Base-by-base conservation (phyloP, 2,329 filamentous ascomycete species). In the Lojkania enalia region DNA sequence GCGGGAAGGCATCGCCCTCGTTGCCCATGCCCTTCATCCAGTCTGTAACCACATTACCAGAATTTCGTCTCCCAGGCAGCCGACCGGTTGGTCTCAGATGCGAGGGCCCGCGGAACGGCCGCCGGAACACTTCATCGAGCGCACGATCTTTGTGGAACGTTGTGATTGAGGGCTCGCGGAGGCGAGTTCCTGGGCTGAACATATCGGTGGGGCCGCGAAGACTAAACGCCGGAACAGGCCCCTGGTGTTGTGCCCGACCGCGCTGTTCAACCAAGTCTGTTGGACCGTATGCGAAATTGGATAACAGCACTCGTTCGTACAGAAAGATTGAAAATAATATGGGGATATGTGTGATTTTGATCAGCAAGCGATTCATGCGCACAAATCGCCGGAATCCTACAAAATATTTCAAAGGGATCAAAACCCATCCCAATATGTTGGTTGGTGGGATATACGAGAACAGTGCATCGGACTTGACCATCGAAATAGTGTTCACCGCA, bases 381-480 rank as follows among this genome's bases (percentile, higher is more conserved):
- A 97, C 85, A 60, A 94, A 97, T 37, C 84, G 81, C 30, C 82
- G 82, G 56, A 96, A 84, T 0, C 90, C 84, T 74, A 96, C 84
- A 58, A 84, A 74, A 64, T 87, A 95, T 51, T 91, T 82, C 33
- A 95, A 69, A 0, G 92, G 92, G 60, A 90, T 90, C 20, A 96
- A 75, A 0, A 92, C 65, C 92, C 91, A 97, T 1, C 89, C 91
- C 51, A 96, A 80, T 20, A 96, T 87, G 64, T 97, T 97, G 12
- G 88, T 86, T 0, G 92, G 92, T 1, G 92, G 88, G 49, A 96
- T 82, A 65, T 96, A 96, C 3, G 90, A 95, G 74, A 97, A 97
- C 0, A 96, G 76, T 0, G 90, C 88, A 66, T 97, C 92, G n/a
- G 94, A 96, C 70, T 96, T 97, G 54, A 96, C 92, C 88, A 96